These are phyloP conservation scores for Gyrodon lividus DNA, from an alignment of 768 basidiomycete species.

Conservation along the genomic window DNA sequence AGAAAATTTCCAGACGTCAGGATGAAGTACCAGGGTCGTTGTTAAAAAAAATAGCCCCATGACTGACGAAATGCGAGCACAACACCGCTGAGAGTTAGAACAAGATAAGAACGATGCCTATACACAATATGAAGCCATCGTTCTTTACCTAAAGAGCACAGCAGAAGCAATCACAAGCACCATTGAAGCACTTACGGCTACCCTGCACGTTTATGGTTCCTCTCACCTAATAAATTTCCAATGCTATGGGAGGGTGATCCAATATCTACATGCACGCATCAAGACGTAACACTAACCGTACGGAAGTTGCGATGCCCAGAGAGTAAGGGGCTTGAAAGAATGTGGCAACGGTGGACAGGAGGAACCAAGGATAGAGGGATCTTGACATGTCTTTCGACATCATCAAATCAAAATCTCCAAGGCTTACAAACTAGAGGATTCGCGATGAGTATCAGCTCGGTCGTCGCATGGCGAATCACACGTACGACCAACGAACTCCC, in stretches of 20 bases:
- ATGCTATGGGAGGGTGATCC: conserved; percentile 42
- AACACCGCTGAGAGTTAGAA: conserved; percentile 37
- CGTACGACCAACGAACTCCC: conserved; percentile 71
- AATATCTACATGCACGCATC: neutral
- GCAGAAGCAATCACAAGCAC: conserved; percentile 61
- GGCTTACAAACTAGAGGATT: conserved; percentile 37
- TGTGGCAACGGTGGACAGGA: conserved; percentile 68
- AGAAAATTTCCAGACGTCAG: neutral
- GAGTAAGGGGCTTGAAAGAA: conserved; percentile 82
- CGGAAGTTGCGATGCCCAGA: conserved; percentile 75
- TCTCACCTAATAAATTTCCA: conserved; percentile 83
- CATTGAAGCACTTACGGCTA: conserved; percentile 63
- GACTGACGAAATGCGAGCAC: conserved; percentile 56
- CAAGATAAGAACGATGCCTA: neutral
- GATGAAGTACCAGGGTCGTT: conserved; percentile 46
- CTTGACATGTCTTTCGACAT: neutral
- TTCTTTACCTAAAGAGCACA: conserved; percentile 52
- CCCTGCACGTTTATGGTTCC: conserved; percentile 65
- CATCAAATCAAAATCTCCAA: neutral
- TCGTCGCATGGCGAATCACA: neutral
- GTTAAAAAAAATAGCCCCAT: conserved; percentile 79
- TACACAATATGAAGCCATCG: neutral
- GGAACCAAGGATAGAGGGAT: conserved; percentile 64
- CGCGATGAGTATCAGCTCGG: neutral
- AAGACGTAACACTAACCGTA: conserved; percentile 49